phyloP scores from a whole-genome alignment of 2,329 filamentous ascomycete species.

The Colletotrichum godetiae region DNA sequence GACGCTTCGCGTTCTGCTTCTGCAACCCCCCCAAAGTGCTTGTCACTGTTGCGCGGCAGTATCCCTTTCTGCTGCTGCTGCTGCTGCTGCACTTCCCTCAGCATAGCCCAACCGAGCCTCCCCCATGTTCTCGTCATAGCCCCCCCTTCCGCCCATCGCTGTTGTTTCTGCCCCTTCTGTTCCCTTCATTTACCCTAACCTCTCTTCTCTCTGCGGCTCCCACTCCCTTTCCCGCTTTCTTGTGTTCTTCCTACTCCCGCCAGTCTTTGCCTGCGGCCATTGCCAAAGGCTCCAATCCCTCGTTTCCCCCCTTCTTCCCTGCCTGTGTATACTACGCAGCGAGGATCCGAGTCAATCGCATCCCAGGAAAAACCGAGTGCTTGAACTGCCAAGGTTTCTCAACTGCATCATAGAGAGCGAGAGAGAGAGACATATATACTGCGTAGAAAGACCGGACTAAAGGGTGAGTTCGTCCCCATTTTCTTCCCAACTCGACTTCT shows the following conservation, averaged over 20 bases:
- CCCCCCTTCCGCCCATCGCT: neutral
- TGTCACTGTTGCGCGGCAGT: neutral
- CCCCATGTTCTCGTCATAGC: conserved; percentile 50
- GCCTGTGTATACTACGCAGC: neutral
- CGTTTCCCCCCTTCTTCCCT: neutral
- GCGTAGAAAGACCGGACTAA: neutral
- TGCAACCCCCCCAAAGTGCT: neutral
- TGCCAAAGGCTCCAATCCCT: neutral
- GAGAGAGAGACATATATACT: neutral
- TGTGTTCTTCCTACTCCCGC: neutral
- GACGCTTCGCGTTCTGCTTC: neutral
- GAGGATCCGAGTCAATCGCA: conserved; percentile 2
- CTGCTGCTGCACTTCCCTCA: conserved; percentile 1
- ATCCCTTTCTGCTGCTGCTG: neutral
- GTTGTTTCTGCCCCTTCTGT: neutral
- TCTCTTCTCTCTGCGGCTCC: neutral
- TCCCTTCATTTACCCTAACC: neutral
- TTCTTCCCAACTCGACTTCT: neutral
- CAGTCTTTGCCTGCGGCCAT: neutral
- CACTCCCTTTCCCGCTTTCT: neutral
- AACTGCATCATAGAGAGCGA: neutral
- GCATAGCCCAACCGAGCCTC: conserved; percentile 14
- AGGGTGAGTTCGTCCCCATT: neutral
- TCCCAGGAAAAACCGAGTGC: neutral
- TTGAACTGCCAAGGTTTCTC: neutral